phyloP scores from a whole-genome alignment of 2,329 filamentous ascomycete species.

The Arthrobotrys pseudoclavata region DNA sequence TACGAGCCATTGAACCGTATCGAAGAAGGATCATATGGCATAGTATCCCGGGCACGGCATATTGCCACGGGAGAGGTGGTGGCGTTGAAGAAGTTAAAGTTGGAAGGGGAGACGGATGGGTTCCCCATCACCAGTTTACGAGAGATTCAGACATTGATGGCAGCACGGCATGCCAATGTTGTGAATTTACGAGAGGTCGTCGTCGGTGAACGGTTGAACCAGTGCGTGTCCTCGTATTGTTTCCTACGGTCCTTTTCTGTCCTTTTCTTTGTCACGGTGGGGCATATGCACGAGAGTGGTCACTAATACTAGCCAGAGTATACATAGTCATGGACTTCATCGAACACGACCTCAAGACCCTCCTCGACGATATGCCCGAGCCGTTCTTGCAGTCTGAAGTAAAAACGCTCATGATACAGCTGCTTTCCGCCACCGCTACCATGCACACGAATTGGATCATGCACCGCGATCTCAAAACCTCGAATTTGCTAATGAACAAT shows the following conservation, averaged over 20 bases:
- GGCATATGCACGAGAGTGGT: conserved; percentile 27
- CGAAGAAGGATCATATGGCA: conserved; percentile 96
- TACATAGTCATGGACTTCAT: conserved; percentile 97
- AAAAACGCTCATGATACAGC: conserved; percentile 88
- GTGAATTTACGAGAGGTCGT: conserved; percentile 87
- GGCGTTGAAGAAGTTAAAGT: conserved; percentile 92
- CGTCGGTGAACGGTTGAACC: conserved; percentile 75
- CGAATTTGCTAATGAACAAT: conserved; percentile 94
- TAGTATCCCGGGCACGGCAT: conserved; percentile 87
- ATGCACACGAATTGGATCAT: conserved; percentile 92
- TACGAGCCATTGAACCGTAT: conserved; percentile 97
- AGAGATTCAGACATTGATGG: conserved; percentile 91
- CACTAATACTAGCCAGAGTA: conserved; percentile 72
- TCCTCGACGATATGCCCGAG: conserved; percentile 93
- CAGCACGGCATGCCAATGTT: conserved; percentile 83
- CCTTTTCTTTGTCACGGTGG: not conserved
- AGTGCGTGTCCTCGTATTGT: conserved; percentile 67
- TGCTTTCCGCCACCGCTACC: conserved; percentile 83
- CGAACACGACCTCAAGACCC: conserved; percentile 93
- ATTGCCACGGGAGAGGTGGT: conserved; percentile 81
- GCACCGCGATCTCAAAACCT: conserved; percentile 92
- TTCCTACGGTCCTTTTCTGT: not conserved
- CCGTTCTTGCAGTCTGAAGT: conserved; percentile 92
- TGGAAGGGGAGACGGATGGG: conserved; percentile 82
- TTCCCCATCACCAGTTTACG: conserved; percentile 92